Conservation (phyloP, 495 filamentous ascomycete species). For the Opeltia flavorubescens region DNA sequence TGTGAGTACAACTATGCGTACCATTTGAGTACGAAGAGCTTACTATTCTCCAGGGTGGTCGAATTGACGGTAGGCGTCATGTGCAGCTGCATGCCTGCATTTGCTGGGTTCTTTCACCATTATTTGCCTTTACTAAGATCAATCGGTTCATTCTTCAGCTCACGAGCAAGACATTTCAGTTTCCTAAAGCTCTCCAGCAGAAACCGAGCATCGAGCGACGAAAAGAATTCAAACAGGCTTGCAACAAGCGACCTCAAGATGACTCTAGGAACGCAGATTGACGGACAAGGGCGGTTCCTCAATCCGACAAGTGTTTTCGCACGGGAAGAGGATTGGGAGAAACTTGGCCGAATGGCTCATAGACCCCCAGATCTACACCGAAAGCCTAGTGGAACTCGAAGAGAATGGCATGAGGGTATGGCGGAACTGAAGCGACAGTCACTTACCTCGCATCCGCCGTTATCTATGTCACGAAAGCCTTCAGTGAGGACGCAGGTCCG, state of each 20-base stretch:
- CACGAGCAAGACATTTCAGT: not conserved
- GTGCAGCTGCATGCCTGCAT: conserved; percentile 9
- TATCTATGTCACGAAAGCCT: not conserved
- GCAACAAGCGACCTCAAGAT: conserved; percentile 2
- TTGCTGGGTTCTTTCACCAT: conserved; percentile 8
- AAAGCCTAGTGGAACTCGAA: not conserved
- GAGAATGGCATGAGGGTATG: not conserved
- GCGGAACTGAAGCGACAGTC: not conserved
- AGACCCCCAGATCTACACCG: not conserved
- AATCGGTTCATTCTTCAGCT: conserved; percentile 1
- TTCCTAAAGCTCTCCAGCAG: not conserved
- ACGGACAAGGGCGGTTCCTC: conserved; percentile 1
- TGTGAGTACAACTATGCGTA: not conserved
- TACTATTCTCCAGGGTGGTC: conserved; percentile 1
- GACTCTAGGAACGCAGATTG: not conserved
- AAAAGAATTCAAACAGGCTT: not conserved
- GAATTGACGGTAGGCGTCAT: conserved; percentile 10
- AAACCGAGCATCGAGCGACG: not conserved
- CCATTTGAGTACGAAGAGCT: not conserved
- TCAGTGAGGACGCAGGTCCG: not conserved
- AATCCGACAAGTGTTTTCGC: conserved; percentile 1
- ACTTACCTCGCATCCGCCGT: not conserved
- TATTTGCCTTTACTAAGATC: conserved; percentile 4
- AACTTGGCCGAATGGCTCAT: not conserved
- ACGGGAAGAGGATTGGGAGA: not conserved